A percentile compares a stretch with the other conserved stretches of the same genome.
Evolutionary conservation across 129 eudicot species (phyloP).

Genomic region (Centrapalus pauciflorus): DNA sequence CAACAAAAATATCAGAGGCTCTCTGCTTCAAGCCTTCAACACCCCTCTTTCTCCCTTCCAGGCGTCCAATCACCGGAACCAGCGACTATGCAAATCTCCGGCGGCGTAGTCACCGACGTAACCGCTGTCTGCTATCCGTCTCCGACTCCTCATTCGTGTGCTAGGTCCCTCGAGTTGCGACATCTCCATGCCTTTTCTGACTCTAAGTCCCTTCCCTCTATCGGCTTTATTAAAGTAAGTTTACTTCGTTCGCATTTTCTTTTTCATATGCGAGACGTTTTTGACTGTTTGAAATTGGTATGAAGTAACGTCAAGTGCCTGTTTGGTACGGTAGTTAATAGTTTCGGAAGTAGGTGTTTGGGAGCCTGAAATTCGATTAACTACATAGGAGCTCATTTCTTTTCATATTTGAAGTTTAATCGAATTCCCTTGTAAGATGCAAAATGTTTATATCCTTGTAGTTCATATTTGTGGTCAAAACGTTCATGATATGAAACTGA

Average conservation of each 20-base stretch:
- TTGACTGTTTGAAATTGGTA: neutral
- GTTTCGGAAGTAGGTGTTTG: constrained; percentile 11
- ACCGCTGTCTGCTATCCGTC: constrained; percentile 19
- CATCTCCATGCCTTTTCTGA: constrained; percentile 25
- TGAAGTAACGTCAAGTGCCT: neutral
- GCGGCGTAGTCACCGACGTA: constrained; percentile 25
- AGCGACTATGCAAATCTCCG: constrained; percentile 26
- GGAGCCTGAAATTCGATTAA: neutral
- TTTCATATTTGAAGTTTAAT: neutral
- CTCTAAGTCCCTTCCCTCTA: constrained; percentile 15
- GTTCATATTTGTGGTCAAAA: neutral
- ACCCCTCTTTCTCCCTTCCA: constrained; percentile 11
- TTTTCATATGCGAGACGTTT: neutral
- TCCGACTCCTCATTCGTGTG: constrained; percentile 9
- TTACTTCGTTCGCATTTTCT: neutral
- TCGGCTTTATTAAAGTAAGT: constrained; percentile 29
- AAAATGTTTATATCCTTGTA: neutral
- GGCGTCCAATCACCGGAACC: constrained; percentile 2
- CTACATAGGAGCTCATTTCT: neutral
- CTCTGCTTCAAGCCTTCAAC: too few species aligned
- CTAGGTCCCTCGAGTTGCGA: constrained; percentile 24
- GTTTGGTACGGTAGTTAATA: neutral
- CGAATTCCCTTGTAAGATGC: neutral
- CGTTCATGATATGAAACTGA: neutral
- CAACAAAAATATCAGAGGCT: constrained; percentile 11